phyloP scores from a whole-genome alignment of 495 filamentous ascomycete genomes.

The Xylaria nigripes region DNA sequence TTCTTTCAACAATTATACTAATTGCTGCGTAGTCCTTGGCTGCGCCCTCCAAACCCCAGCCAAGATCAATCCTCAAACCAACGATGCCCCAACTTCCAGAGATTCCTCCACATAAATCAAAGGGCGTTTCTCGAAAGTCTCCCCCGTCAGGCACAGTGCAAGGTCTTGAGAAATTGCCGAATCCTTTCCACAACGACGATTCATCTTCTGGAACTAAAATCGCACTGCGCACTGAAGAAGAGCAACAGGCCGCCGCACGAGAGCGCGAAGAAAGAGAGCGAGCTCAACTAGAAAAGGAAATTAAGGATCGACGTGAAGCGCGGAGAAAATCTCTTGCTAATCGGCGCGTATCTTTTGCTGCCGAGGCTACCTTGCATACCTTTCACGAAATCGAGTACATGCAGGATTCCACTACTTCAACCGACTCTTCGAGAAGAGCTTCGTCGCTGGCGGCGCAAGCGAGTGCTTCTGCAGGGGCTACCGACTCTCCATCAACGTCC shows the following conservation, averaged over 20 bases:
- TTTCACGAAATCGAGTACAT: conserved; percentile 91
- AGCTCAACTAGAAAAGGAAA: conserved; percentile 55
- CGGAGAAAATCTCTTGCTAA: conserved; percentile 87
- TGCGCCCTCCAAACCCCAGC: conserved; percentile 35
- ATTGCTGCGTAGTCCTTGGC: conserved; percentile 38
- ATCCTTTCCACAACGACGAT: conserved; percentile 43
- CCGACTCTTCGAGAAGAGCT: conserved; percentile 62
- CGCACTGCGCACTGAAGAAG: conserved; percentile 59
- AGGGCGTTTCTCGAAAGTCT: conserved; percentile 20
- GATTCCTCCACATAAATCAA: conserved; percentile 43
- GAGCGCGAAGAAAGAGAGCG: conserved; percentile 68
- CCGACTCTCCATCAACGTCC: conserved; percentile 58
- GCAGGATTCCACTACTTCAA: conserved; percentile 80
- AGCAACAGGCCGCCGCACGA: conserved; percentile 67
- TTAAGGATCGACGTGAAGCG: conserved; percentile 69
- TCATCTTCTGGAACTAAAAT: conserved; percentile 36
- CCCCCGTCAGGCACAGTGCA: conserved; percentile 16
- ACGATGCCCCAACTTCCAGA: conserved; percentile 62
- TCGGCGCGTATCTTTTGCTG: conserved; percentile 92
- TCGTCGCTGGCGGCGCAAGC: conserved; percentile 50
- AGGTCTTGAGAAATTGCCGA: conserved; percentile 38
- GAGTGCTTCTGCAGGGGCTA: conserved; percentile 41
- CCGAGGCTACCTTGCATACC: conserved; percentile 93
- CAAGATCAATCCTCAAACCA: conserved; percentile 77
- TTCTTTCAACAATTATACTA: conserved; percentile 5